These are phyloP conservation scores for Ophiostoma sp. DNA, from an alignment of 2,329 filamentous ascomycete genomes.

Conservation along the genomic window DNA sequence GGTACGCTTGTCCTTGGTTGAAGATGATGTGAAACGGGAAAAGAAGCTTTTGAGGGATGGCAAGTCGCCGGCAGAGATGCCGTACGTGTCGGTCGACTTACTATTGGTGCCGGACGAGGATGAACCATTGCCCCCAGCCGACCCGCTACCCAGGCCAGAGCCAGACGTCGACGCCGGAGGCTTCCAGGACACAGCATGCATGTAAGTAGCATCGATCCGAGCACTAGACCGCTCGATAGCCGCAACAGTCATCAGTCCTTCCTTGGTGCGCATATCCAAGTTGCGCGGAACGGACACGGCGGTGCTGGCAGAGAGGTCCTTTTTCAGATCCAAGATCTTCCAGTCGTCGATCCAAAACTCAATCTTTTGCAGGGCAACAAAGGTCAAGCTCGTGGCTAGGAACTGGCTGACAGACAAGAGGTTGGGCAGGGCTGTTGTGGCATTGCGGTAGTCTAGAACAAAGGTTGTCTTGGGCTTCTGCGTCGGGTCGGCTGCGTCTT, in stretches of 20 bases:
- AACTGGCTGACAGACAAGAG: constrained; percentile 86
- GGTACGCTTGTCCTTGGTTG: constrained; percentile 47
- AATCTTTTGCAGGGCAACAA: constrained; percentile 81
- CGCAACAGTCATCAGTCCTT: constrained; percentile 80
- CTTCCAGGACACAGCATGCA: constrained; percentile 84
- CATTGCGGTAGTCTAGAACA: constrained; percentile 87
- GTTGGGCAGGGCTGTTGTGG: constrained; percentile 78
- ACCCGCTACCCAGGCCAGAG: constrained; percentile 3
- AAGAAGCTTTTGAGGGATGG: constrained; percentile 75
- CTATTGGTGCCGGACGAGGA: constrained; percentile 21
- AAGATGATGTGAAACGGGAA: constrained; percentile 57
- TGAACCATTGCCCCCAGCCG: background rate
- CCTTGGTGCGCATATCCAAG: constrained; percentile 75
- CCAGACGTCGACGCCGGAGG: constrained; percentile 42
- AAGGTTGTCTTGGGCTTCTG: constrained; percentile 73
- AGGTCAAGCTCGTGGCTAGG: constrained; percentile 88
- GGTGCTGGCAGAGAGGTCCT: constrained; percentile 76
- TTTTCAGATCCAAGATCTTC: constrained; percentile 69
- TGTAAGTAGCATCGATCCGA: constrained; percentile 86
- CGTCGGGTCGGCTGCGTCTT: constrained; percentile 46
- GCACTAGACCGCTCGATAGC: constrained; percentile 79
- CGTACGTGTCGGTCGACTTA: constrained; percentile 48
- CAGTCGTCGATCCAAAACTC: constrained; percentile 89
- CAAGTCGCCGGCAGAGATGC: constrained; percentile 44
- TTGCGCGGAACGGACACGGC: constrained; percentile 69